Conservation (phyloP, 1,284 basidiomycete species). For the Pseudozyma thailandica region DNA sequence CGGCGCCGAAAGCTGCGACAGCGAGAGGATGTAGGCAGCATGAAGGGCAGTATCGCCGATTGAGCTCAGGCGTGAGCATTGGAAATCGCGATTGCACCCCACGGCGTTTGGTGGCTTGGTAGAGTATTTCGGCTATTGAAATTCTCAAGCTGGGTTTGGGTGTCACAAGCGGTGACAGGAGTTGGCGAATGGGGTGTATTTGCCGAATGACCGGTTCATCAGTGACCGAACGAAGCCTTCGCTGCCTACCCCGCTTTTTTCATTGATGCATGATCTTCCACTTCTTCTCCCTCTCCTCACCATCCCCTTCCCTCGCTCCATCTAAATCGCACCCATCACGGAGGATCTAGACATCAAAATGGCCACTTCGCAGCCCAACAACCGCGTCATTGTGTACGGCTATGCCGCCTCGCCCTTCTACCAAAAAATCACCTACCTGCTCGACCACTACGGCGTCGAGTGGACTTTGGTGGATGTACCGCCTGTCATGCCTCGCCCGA, state of each 20-base stretch:
- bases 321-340: background rate
- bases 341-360: conserved; percentile 4
- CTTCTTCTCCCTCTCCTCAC: background rate
- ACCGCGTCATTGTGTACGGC: conserved; percentile 45
- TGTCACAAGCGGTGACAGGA: background rate
- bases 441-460: conserved; percentile 40
- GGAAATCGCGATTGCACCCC: background rate
- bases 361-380: conserved; percentile 15
- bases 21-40: background rate
- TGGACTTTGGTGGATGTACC: conserved; percentile 39
- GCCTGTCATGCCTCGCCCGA: conserved; percentile 38
- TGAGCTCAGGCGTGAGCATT: no score
- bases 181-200: background rate
- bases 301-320: background rate
- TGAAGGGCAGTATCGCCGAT: background rate
- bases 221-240: background rate
- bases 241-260: background rate
- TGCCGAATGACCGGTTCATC: background rate
- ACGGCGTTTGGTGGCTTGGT: background rate
- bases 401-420: conserved; percentile 44
- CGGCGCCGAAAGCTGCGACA: no score
- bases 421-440: conserved; percentile 37
- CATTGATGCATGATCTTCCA: background rate
- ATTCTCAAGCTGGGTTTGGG: no score
- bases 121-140: background rate